These are phyloP conservation scores for Monosporascus sp. DNA, from an alignment of 2,329 filamentous ascomycete genomes.

Conservation along the genomic window DNA sequence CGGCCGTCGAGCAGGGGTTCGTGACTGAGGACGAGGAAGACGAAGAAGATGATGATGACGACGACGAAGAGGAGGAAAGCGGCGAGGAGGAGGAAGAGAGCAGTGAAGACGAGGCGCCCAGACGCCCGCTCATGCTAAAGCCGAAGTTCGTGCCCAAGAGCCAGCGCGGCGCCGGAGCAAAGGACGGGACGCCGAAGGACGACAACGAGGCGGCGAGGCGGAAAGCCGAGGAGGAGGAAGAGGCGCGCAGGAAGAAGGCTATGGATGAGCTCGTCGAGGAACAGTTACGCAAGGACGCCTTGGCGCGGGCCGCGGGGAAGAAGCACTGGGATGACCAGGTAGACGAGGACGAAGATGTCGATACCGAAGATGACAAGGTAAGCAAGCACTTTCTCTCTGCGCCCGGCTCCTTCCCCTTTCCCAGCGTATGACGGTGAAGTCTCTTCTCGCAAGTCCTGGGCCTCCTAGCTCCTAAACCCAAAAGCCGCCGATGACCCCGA, in stretches of 20 bases:
- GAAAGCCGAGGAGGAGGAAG: conserved; percentile 23
- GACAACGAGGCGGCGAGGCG: conserved; percentile 13
- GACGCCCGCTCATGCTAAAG: conserved; percentile 52
- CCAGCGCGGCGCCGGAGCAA: conserved; percentile 32
- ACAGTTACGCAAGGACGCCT: conserved; percentile 77
- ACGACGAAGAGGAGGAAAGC: conserved; percentile 30
- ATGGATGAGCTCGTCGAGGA: conserved; percentile 80
- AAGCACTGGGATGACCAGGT: conserved; percentile 83
- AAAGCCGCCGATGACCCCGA: too few relatives aligned
- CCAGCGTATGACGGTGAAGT: too few relatives aligned
- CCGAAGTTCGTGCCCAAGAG: conserved; percentile 60
- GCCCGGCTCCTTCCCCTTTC: too few relatives aligned
- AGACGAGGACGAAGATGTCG: conserved; percentile 66
- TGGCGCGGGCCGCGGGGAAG: conserved; percentile 68
- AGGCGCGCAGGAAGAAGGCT: conserved; percentile 61
- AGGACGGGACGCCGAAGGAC: conserved; percentile 8
- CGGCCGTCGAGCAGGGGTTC: conserved; percentile 57
- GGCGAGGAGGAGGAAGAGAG: conserved; percentile 38
- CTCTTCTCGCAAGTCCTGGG: too few relatives aligned
- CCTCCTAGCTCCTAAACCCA: too few relatives aligned
- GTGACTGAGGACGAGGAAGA: conserved; percentile 49
- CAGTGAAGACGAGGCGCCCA: conserved; percentile 52
- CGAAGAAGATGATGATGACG: conserved; percentile 28
- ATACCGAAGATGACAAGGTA: conserved; percentile 70
- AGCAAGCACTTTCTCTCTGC: neutral